Base-by-base conservation (phyloP, 306 rosid genomes). In the Prunus kanzakura region DNA sequence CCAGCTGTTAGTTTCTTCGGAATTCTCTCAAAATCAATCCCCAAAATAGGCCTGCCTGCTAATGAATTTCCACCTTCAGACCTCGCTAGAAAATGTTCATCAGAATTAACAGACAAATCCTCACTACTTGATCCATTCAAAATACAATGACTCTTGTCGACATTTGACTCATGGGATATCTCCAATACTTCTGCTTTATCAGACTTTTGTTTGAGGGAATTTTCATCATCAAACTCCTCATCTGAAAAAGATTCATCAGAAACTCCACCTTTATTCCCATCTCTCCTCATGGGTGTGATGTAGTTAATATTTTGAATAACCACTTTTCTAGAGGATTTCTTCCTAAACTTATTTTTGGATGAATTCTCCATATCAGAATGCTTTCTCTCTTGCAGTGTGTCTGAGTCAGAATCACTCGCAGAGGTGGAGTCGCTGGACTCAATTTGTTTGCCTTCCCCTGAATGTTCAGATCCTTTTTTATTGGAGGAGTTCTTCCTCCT, bases 281-380 rank as follows among this genome's bases (percentile, higher is more conserved):
- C 85, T 78, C 82, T 89, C 81, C 80, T 83, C 72, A 87, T 89
- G 9, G 91, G 91, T 65, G 89, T 83, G 79, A 89, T 83, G 85
- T 89, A 89, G 81, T 89, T 87, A 79, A 89, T 89, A 72, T 89
- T 89, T 67, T 87, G 88, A 87, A 89, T 89, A 67, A 87, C 88
- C 78, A 87, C 89, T 57, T 87, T 87, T 71, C 91, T 75, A 23
- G 88, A 78, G 70, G 90, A 87, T 72, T 82, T 85, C 74, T 84
- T 87, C 65, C 82, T 80, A 73, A 61, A 20, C 55, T 73, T 35
- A 35, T 76, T 85, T 80, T 82, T 89, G 57, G 80, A 77, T 11
- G 35, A 13, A 72, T 83, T 82, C 46, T 81, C 83, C 78, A 79
- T 77, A 45, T 68, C 74, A 58, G 93, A 85, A 55, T 64, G 67